Base-by-base conservation (phyloP, 768 basidiomycete species). In the Multifurca ochricompacta region DNA sequence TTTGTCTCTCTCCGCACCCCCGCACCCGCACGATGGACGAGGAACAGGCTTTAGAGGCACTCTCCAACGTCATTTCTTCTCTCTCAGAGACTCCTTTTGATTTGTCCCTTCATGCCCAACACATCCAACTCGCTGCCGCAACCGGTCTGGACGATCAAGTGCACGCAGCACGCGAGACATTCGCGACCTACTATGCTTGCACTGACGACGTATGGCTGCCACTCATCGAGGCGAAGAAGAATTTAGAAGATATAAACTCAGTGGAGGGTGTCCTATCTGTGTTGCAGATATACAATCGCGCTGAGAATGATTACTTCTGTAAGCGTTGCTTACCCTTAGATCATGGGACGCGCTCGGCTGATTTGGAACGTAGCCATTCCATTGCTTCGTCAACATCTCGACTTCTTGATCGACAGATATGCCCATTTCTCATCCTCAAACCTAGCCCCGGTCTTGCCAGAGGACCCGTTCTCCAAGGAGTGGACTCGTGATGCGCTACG, bases 301-400 rank as follows among this genome's bases (percentile, higher is more conserved):
- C 91, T 19, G 85, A 85, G 62, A 69, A 66, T 9, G 91, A 92
- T 63, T 91, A 91, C 67, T 66, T 91, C 32, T 91, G 91, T 91
- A 67, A 64, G 88, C 75, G 28, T 41, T 47, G 31, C 50, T 7
- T n/a, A n/a, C 41, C 46, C 42, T 35, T 32, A 11, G 31, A 53
- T 23, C 53, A 46, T 28, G 23, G 60, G 30, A 44, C 62, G 28
- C 62, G 53, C 48, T 65, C 51, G 65, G 46, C 54, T 45, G 53
- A 48, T 54, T 60, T 51, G 30, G n/a, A n/a, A 18, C 23, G 48
- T 66, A 91, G 89, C 88, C n/a, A 83, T 92, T 32, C 77, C 84
- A 1, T 69, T 91, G 43, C 74, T 92, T 42, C 74, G 77, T 64
- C 78, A 73, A 56, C 89, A 91, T 68, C 62, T 86, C 34, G 72